A percentile compares a stretch with the other conserved stretches of the same genome.
Evolutionary conservation across 2,329 filamentous ascomycete genomes (phyloP).

Genomic region (Fusarium sp.): DNA sequence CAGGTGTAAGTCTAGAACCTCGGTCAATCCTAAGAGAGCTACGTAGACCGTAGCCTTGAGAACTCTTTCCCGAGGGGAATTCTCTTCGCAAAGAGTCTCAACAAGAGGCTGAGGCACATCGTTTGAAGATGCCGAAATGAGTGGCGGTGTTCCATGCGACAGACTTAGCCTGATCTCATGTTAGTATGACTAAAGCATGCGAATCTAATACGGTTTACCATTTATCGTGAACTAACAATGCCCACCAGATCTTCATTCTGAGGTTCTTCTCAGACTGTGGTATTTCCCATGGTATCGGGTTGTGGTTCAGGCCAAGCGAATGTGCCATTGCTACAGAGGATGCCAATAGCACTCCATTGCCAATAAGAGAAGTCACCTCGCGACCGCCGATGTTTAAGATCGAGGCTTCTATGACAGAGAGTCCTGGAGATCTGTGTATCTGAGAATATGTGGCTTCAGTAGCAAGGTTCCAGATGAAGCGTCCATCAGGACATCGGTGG

Average conservation of each 20-base stretch:
- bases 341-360: conserved; percentile 66
- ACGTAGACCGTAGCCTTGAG: conserved; percentile 58
- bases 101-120: conserved; percentile 61
- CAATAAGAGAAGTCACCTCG: conserved; percentile 71
- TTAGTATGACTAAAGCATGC: conserved; percentile 1
- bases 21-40: conserved; percentile 60
- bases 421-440: conserved; percentile 68
- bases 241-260: conserved; percentile 69
- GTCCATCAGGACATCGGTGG: conserved; percentile 67
- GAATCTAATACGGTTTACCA: conserved; percentile 55
- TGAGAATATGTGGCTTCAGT: conserved; percentile 71
- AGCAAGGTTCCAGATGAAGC: conserved; percentile 73
- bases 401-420: conserved; percentile 69
- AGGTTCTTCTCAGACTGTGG: conserved; percentile 63
- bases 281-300: conserved; percentile 67
- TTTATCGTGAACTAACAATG: conserved; percentile 65
- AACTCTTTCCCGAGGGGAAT: conserved; percentile 28
- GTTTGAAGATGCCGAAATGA: conserved; percentile 60
- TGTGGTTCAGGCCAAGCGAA: conserved; percentile 67
- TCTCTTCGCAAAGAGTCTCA: conserved; percentile 51
- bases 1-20: conserved; percentile 52
- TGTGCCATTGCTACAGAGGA: conserved; percentile 66
- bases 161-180: conserved; percentile 60
- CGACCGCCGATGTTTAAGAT: conserved; percentile 71
- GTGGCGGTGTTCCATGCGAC: conserved; percentile 66